These are phyloP conservation scores for Neocallimastix lanati DNA, from an alignment of 192 early-diverging fungal genomes.

Conservation along the genomic window DNA sequence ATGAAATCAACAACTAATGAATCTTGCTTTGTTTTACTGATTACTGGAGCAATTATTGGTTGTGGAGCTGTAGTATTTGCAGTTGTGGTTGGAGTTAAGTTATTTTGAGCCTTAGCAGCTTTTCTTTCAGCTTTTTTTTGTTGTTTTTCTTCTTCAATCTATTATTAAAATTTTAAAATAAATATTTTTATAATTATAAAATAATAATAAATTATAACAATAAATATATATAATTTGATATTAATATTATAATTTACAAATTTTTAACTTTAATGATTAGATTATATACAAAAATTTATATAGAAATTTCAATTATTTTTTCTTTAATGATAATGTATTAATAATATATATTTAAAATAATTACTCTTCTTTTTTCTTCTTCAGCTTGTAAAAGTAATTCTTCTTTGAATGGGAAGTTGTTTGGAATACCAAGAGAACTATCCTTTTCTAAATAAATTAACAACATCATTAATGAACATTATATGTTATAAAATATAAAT, in stretches of 20 bases:
- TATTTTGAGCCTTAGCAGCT: neutral
- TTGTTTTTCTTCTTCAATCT: neutral
- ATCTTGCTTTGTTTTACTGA: neutral
- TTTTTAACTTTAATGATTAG: no score
- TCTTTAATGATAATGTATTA: no score
- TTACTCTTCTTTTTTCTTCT: slow-evolving; percentile 14
- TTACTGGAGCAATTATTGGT: neutral
- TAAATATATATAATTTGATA: no score
- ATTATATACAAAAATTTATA: no score
- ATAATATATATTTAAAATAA: no score
- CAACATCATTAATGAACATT: no score
- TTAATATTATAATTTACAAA: no score
- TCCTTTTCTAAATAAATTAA: slow-evolving; percentile 33
- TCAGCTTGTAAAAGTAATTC: slow-evolving; percentile 21
- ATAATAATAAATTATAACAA: no score
- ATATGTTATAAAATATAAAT: no score
- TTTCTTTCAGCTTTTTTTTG: neutral
- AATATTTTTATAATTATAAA: no score
- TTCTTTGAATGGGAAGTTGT: slow-evolving; percentile 71
- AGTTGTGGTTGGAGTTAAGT: neutral
- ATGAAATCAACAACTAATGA: neutral
- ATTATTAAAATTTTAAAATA: no score
- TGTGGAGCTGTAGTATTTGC: neutral
- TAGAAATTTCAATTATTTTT: no score
- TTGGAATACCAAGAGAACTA: slow-evolving; percentile 92